Evolutionary conservation across 768 basidiomycete genomes (phyloP).

Genomic region (Tylopilus sp.): DNA sequence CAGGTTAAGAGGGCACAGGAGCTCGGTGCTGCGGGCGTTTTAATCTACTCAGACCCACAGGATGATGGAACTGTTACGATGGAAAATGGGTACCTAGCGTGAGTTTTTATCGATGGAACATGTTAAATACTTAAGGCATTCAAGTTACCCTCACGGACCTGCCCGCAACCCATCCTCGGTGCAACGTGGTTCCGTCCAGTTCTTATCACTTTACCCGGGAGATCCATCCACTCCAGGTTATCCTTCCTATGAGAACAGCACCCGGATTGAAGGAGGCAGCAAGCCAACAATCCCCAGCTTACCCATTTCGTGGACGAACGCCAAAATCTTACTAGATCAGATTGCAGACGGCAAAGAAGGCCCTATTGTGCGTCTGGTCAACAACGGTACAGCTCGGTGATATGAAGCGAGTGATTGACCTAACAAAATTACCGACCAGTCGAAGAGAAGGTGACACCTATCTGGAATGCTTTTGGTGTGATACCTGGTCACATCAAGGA

Average conservation of each 20-base stretch:
- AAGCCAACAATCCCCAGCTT: constrained; percentile 77
- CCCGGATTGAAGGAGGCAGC: constrained; percentile 56
- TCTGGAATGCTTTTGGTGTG: constrained; percentile 85
- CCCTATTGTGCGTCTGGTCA: constrained; percentile 47
- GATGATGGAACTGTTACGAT: constrained; percentile 80
- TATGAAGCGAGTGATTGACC: not conserved
- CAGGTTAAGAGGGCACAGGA: constrained; percentile 84
- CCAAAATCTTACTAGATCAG: constrained; percentile 57
- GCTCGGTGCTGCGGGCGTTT: constrained; percentile 68
- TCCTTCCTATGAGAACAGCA: constrained; percentile 80
- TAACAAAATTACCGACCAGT: constrained; percentile 38
- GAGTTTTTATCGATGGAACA: no score
- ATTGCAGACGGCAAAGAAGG: constrained; percentile 35
- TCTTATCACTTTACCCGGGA: constrained; percentile 59
- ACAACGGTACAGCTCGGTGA: constrained; percentile 42
- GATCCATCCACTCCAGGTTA: constrained; percentile 86
- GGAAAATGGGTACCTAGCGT: constrained; percentile 69
- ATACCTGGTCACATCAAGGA: constrained; percentile 81
- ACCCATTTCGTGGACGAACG: constrained; percentile 86
- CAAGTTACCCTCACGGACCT: constrained; percentile 79
- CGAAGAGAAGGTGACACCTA: constrained; percentile 75
- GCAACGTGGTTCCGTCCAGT: constrained; percentile 82
- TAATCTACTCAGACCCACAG: constrained; percentile 84
- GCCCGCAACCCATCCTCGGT: constrained; percentile 81
- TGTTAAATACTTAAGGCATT: no score